Conservation (phyloP, 2,329 filamentous ascomycete genomes). For the Aspergillus cejpii region DNA sequence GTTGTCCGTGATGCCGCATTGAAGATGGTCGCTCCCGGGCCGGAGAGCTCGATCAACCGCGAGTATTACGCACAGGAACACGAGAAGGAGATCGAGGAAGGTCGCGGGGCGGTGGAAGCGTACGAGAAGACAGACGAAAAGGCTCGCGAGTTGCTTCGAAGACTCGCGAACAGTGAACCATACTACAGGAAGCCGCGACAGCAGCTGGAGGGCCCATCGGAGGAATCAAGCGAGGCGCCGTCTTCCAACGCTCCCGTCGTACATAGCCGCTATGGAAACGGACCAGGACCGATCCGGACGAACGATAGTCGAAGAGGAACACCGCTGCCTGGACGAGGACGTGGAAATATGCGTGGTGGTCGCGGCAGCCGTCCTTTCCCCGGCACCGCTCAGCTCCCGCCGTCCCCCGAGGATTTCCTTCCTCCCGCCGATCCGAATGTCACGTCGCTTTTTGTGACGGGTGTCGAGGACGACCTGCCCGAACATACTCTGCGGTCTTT, state of each 20-base stretch:
- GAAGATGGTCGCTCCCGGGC: slow-evolving; percentile 95
- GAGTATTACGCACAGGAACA: slow-evolving; percentile 98
- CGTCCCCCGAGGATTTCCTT: slow-evolving; percentile 74
- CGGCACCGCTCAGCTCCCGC: slow-evolving; percentile 65
- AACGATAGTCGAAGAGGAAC: slow-evolving; percentile 48
- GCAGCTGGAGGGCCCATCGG: slow-evolving; percentile 50
- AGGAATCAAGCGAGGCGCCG: slow-evolving; percentile 39
- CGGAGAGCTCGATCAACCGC: slow-evolving; percentile 84
- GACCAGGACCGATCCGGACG: slow-evolving; percentile 66
- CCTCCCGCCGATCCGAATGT: slow-evolving; percentile 80
- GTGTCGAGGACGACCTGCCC: slow-evolving; percentile 90
- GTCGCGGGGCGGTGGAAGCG: slow-evolving; percentile 73
- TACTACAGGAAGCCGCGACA: slow-evolving; percentile 85
- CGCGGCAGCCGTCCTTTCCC: slow-evolving; percentile 57
- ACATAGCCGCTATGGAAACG: slow-evolving; percentile 39
- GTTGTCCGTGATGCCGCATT: slow-evolving; percentile 90
- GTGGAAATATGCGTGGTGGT: slow-evolving; percentile 43
- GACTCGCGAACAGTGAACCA: slow-evolving; percentile 84
- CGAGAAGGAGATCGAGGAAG: slow-evolving; percentile 90
- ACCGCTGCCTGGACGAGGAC: slow-evolving; percentile 40
- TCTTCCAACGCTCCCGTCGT: slow-evolving; percentile 39
- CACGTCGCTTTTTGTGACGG: slow-evolving; percentile 89
- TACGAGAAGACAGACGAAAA: slow-evolving; percentile 98
- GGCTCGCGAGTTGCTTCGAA: slow-evolving; percentile 75
- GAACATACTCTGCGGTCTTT: slow-evolving; percentile 87